phyloP scores from a whole-genome alignment of 1,284 basidiomycete species.

The Golubevia pallescens region DNA sequence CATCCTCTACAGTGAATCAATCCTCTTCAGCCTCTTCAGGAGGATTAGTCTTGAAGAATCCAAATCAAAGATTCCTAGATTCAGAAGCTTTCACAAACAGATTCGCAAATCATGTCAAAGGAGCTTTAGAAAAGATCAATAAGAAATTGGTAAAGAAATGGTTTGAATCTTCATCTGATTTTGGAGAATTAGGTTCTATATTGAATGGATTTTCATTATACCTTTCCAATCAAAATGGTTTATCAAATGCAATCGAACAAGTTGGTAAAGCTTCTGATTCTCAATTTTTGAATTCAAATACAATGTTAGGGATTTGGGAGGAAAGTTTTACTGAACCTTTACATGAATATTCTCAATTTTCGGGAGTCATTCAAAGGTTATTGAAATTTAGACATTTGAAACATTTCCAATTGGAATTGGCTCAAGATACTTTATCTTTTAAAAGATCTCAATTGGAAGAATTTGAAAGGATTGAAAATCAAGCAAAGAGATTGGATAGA shows the following conservation, averaged over 20 bases:
- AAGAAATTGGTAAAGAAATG: slow-evolving; percentile 50
- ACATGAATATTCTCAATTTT: slow-evolving; percentile 60
- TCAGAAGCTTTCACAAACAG: slow-evolving; percentile 61
- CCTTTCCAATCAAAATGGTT: not conserved
- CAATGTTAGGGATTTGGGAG: slow-evolving; percentile 33
- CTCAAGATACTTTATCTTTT: slow-evolving; percentile 49
- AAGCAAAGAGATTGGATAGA: slow-evolving; percentile 49
- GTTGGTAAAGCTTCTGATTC: not conserved
- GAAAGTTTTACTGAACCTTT: slow-evolving; percentile 56
- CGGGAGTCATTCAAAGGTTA: slow-evolving; percentile 47
- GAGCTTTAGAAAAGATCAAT: slow-evolving; percentile 55
- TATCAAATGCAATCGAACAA: not conserved
- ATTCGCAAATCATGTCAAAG: slow-evolving; percentile 44
- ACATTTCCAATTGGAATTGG: slow-evolving; percentile 58
- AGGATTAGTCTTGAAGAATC: slow-evolving; percentile 4
- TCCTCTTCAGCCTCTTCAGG: not conserved
- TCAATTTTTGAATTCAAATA: not conserved
- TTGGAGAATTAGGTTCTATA: slow-evolving; percentile 57
- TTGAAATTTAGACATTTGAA: slow-evolving; percentile 60
- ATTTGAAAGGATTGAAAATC: slow-evolving; percentile 50
- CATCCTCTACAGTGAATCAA: not conserved
- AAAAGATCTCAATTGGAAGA: slow-evolving; percentile 55
- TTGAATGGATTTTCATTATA: slow-evolving; percentile 41
- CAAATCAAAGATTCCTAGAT: slow-evolving; percentile 56
- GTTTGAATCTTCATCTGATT: slow-evolving; percentile 51